Conservation (phyloP, 345 rosid genomes). For the Ceriops tagal region DNA sequence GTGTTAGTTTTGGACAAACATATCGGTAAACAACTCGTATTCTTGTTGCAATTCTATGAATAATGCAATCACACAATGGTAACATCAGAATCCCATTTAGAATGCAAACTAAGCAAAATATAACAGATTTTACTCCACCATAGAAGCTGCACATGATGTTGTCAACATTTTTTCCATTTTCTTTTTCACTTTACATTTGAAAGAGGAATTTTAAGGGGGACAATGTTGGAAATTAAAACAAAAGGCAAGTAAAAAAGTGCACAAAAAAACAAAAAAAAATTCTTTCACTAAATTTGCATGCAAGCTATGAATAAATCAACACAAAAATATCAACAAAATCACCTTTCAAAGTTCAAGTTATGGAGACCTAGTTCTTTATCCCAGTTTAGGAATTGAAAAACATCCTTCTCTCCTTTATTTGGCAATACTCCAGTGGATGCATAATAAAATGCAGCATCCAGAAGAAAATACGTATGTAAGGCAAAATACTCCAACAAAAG, state of each 20-base stretch:
- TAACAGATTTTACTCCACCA: too few relatives aligned
- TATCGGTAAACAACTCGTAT: background rate
- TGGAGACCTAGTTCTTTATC: slow-evolving; percentile 41
- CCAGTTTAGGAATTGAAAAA: slow-evolving; percentile 44
- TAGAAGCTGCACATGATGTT: too few relatives aligned
- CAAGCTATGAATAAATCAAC: background rate
- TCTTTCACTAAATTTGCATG: background rate
- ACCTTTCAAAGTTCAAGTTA: slow-evolving; percentile 54
- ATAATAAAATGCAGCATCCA: slow-evolving; percentile 71
- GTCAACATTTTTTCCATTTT: too few relatives aligned
- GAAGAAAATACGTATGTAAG: slow-evolving; percentile 77
- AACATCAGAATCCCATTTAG: too few relatives aligned
- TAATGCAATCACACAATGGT: background rate
- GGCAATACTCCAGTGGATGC: slow-evolving; percentile 45
- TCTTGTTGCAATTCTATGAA: background rate
- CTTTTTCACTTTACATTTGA: too few relatives aligned
- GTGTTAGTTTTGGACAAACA: slow-evolving; percentile 1
- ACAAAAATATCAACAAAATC: slow-evolving; percentile 4
- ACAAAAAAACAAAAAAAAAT: background rate
- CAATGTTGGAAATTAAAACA: too few relatives aligned
- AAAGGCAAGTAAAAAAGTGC: too few relatives aligned
- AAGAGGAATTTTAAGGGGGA: too few relatives aligned
- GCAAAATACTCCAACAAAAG: slow-evolving; percentile 82
- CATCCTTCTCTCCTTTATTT: slow-evolving; percentile 39
- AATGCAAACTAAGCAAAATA: too few relatives aligned